A percentile compares a stretch with the other conserved stretches of the same genome.
Conservation (phyloP, 2,329 filamentous ascomycete species). For the Chaetothyriales sp. region DNA sequence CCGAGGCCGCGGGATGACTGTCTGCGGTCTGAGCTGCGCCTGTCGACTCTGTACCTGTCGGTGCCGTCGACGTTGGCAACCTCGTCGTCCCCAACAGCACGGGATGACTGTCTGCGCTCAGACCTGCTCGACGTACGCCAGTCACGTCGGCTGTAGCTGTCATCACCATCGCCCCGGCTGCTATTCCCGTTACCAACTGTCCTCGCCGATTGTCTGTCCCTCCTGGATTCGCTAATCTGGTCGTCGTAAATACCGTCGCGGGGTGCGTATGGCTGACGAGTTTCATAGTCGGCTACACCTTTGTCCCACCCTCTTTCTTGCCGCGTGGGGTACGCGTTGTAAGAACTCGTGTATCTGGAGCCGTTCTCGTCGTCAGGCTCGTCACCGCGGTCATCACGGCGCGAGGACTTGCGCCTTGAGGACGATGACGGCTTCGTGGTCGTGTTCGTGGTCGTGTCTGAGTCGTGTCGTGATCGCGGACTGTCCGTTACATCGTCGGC, state of each 20-base stretch:
- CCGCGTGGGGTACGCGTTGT: slow-evolving; percentile 9
- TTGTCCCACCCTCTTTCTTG: slow-evolving; percentile 1
- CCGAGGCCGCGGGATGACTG: slow-evolving; percentile 9
- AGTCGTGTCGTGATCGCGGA: slow-evolving; percentile 3
- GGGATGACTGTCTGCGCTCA: slow-evolving; percentile 4
- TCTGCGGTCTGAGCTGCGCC: slow-evolving; percentile 3
- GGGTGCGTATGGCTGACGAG: background rate
- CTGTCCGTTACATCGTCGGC: slow-evolving; percentile 5
- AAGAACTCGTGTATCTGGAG: slow-evolving; percentile 1
- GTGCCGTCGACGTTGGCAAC: slow-evolving; percentile 18
- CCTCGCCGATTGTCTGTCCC: slow-evolving; percentile 16
- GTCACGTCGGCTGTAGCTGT: slow-evolving; percentile 6
- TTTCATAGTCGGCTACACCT: slow-evolving; percentile 1
- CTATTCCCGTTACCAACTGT: slow-evolving; percentile 16
- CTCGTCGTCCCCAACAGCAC: slow-evolving; percentile 22
- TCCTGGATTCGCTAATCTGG: slow-evolving; percentile 6
- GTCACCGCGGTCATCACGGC: slow-evolving; percentile 5
- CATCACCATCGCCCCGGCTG: slow-evolving; percentile 15
- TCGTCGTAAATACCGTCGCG: background rate
- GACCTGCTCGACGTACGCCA: slow-evolving; percentile 5
- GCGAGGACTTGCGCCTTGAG: slow-evolving; percentile 9
- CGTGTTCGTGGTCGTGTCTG: slow-evolving; percentile 9
- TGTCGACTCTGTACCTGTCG: no score
- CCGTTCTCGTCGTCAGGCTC: slow-evolving; percentile 1
- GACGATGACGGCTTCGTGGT: slow-evolving; percentile 7